Evolutionary conservation across 2,329 filamentous ascomycete genomes (phyloP).

Genomic region (Acrodontium crateriforme): DNA sequence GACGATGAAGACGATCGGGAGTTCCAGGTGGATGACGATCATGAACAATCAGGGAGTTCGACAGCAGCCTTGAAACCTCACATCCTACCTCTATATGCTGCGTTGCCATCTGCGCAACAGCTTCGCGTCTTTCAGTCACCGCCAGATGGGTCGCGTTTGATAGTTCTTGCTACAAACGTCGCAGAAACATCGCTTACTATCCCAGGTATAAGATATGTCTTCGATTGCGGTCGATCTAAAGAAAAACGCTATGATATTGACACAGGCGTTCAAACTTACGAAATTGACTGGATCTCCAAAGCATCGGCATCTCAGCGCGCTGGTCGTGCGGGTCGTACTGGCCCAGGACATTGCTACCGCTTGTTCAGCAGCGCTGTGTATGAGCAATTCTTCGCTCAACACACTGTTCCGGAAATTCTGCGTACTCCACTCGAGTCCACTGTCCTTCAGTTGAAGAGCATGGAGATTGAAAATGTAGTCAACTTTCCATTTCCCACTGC

Average conservation of each 20-base stretch:
- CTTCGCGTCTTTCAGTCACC: conserved; percentile 71
- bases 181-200: conserved; percentile 96
- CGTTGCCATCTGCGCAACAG: conserved; percentile 81
- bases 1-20: conserved; percentile 43
- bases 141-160: conserved; percentile 68
- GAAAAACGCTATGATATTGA: conserved; percentile 78
- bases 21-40: conserved; percentile 37
- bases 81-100: conserved; percentile 84
- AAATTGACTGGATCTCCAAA: conserved; percentile 94
- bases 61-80: conserved; percentile 55
- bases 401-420: conserved; percentile 76
- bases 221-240: conserved; percentile 85
- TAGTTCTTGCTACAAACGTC: conserved; percentile 90
- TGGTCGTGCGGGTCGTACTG: conserved; percentile 88
- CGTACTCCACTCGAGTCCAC: conserved; percentile 82
- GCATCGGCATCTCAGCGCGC: conserved; percentile 84
- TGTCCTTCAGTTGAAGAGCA: conserved; percentile 84
- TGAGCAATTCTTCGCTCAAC: conserved; percentile 75
- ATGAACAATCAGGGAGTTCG: conserved; percentile 38
- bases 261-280: conserved; percentile 89
- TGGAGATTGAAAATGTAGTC: conserved; percentile 78
- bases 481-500: conserved; percentile 95
- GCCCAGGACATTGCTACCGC: conserved; percentile 88
- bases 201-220: conserved; percentile 86
- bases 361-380: conserved; percentile 91